Conservation (phyloP, 192 early-diverging fungal species). For the Dissophora globulifera region DNA sequence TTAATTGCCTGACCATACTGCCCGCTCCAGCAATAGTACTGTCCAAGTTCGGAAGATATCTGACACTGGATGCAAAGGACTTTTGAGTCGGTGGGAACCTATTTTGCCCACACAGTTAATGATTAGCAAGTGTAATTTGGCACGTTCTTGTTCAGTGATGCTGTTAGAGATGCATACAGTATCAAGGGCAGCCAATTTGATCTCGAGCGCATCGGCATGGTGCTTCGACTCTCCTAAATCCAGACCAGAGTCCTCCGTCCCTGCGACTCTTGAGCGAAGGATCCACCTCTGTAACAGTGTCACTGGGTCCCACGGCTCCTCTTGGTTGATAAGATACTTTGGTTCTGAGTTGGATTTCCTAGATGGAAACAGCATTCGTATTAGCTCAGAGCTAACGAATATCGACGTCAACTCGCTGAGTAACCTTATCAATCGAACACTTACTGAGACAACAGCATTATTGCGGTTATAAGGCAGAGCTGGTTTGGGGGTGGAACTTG, state of each 20-base stretch:
- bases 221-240: constrained; percentile 36
- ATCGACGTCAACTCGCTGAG: no score
- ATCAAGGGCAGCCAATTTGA: constrained; percentile 6
- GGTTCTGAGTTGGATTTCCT: constrained; percentile 33
- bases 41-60: constrained; percentile 36
- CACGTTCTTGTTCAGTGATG: no score
- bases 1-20: constrained; percentile 17
- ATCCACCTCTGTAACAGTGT: constrained; percentile 48
- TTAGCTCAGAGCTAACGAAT: not conserved
- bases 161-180: constrained; percentile 12
- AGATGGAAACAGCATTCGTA: not conserved
- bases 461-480: constrained; percentile 35
- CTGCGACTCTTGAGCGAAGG: constrained; percentile 24
- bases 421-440: not conserved
- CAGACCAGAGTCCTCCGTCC: constrained; percentile 30
- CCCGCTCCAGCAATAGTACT: constrained; percentile 40
- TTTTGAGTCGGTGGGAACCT: not conserved
- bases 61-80: constrained; percentile 23
- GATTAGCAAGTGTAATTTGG: no score
- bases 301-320: constrained; percentile 42
- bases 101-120: not conserved
- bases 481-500: constrained; percentile 41
- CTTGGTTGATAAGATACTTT: not conserved
- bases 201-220: constrained; percentile 20
- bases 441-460: constrained; percentile 37